phyloP scores from a whole-genome alignment of 192 early-diverging fungal species.

The Funneliformis mosseae region DNA sequence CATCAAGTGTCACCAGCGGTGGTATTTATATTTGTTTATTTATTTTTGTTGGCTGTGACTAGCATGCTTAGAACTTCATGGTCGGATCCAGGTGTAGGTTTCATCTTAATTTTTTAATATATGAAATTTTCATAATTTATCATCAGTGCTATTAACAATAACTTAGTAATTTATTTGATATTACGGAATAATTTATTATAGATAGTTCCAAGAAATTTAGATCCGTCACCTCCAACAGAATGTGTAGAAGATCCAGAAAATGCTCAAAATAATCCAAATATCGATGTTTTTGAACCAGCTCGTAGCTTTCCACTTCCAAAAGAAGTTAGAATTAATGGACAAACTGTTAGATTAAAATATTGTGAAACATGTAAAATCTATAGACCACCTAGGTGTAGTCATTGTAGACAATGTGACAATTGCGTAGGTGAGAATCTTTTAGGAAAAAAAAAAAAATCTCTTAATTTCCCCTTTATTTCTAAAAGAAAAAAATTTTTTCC shows the following conservation, averaged over 20 bases:
- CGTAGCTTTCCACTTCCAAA: slow-evolving; percentile 49
- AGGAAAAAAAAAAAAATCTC: neutral
- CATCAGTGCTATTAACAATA: neutral
- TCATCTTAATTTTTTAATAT: neutral
- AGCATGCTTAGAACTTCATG: slow-evolving; percentile 78
- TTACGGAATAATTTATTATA: slow-evolving; percentile 20
- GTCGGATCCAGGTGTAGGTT: slow-evolving; percentile 69
- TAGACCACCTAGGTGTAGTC: slow-evolving; percentile 83
- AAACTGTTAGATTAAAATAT: slow-evolving; percentile 76
- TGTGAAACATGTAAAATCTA: slow-evolving; percentile 90
- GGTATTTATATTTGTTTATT: slow-evolving; percentile 69
- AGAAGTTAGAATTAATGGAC: slow-evolving; percentile 63
- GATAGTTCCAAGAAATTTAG: slow-evolving; percentile 72
- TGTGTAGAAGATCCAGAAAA: slow-evolving; percentile 54
- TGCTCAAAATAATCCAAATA: slow-evolving; percentile 12
- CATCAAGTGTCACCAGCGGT: slow-evolving; percentile 56
- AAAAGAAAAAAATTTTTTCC: slow-evolving; percentile 10
- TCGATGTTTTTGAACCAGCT: slow-evolving; percentile 40
- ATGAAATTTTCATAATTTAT: neutral
- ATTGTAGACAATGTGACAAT: slow-evolving; percentile 87
- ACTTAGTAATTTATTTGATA: slow-evolving; percentile 4
- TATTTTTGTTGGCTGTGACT: slow-evolving; percentile 59
- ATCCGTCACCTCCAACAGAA: slow-evolving; percentile 57
- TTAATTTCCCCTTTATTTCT: neutral
- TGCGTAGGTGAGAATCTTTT: slow-evolving; percentile 71